A percentile compares a stretch with the other conserved stretches of the same genome.
These are phyloP conservation scores for Paecilomyces dactylethromorphus DNA, from an alignment of 2,329 filamentous ascomycete species.

Conservation along the genomic window DNA sequence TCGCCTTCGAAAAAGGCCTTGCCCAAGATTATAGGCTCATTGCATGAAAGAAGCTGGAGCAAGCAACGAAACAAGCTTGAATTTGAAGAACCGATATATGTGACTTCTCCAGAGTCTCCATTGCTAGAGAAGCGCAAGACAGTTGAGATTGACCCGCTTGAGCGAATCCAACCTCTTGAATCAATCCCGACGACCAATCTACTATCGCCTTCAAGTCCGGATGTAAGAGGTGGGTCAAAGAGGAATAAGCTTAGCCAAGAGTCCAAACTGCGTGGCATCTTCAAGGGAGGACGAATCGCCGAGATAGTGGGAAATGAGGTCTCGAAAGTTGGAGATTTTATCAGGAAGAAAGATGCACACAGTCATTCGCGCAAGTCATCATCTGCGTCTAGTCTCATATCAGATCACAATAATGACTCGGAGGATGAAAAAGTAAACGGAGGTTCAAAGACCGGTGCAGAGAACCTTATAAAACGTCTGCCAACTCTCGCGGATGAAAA, in stretches of 20 bases:
- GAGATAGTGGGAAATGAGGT: conserved; percentile 63
- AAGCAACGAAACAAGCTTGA: conserved; percentile 35
- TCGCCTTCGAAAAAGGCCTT: conserved; percentile 58
- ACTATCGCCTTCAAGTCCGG: conserved; percentile 9
- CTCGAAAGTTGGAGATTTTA: conserved; percentile 54
- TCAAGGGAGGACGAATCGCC: conserved; percentile 71
- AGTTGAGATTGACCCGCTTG: conserved; percentile 8
- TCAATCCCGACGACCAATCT: conserved; percentile 21
- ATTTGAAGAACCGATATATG: conserved; percentile 11
- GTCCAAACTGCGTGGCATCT: conserved; percentile 64
- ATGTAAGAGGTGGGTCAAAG: conserved; percentile 14
- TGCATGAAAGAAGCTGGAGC: conserved; percentile 32
- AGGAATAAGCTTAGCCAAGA: conserved; percentile 31
- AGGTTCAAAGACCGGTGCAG: conserved; percentile 22
- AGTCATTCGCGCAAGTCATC: conserved; percentile 36
- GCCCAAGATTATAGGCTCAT: conserved; percentile 33
- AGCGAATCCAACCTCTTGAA: conserved; percentile 16
- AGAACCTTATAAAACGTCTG: conserved; percentile 21
- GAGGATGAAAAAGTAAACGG: conserved; percentile 36
- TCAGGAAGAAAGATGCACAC: conserved; percentile 51
- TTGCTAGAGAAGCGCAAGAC: conserved; percentile 10
- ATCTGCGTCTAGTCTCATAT: conserved; percentile 39
- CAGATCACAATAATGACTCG: conserved; percentile 42
- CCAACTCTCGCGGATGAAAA: conserved; percentile 30
- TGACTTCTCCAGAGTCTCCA: conserved; percentile 12